phyloP scores from a whole-genome alignment of 2,329 filamentous ascomycete species.

The Colletotrichum destructivum region DNA sequence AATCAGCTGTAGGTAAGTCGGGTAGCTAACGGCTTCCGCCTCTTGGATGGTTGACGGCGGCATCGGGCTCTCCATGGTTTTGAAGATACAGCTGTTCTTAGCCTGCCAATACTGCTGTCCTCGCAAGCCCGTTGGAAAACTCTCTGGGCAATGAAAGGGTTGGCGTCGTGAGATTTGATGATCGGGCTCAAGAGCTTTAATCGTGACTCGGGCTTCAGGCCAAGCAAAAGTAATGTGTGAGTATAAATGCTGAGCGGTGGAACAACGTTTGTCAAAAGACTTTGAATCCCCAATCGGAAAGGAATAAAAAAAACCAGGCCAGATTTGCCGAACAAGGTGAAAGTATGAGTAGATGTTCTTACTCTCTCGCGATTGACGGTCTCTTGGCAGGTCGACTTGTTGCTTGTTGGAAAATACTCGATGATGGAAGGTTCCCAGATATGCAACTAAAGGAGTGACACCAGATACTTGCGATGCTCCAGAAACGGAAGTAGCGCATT shows the following conservation, averaged over 20 bases:
- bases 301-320: too few relatives aligned
- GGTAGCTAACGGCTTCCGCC: conserved; percentile 37
- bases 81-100: background rate
- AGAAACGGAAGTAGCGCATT: background rate
- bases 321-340: background rate
- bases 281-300: background rate
- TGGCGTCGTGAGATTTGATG: background rate
- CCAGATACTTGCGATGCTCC: background rate
- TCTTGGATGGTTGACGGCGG: conserved; percentile 38
- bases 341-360: background rate
- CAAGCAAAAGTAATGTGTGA: background rate
- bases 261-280: background rate
- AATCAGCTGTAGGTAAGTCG: background rate
- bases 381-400: background rate
- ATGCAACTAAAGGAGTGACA: conserved; percentile 6
- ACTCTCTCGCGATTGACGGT: background rate
- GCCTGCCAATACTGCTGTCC: background rate
- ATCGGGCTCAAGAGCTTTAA: background rate
- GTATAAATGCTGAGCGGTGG: background rate
- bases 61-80: conserved; percentile 35
- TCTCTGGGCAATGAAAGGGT: too few relatives aligned
- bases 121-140: background rate
- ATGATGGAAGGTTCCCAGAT: background rate
- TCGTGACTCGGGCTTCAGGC: background rate
- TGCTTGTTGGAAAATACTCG: background rate